phyloP scores from a whole-genome alignment of 768 basidiomycete genomes.

The Arthromyces matolae region DNA sequence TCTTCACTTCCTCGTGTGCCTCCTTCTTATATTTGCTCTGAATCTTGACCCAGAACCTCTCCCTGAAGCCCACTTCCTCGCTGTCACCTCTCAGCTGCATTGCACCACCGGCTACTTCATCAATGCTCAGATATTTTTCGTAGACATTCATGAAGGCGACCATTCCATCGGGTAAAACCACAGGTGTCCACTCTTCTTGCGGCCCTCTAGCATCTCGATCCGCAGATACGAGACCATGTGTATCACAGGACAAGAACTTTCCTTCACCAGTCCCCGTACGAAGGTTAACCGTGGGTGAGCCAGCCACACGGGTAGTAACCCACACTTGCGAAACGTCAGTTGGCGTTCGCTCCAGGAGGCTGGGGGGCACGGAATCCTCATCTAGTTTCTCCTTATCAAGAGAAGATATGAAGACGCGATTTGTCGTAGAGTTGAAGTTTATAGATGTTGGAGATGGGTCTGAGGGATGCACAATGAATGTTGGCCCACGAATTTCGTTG shows the following conservation, averaged over 20 bases:
- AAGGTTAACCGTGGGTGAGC: conserved; percentile 79
- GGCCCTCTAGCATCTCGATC: conserved; percentile 88
- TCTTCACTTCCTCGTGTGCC: conserved; percentile 74
- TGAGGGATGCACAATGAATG: conserved; percentile 80
- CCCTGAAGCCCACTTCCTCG: conserved; percentile 79
- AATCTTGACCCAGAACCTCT: conserved; percentile 86
- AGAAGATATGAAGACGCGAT: conserved; percentile 60
- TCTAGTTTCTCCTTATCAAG: conserved; percentile 59
- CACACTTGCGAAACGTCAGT: conserved; percentile 86
- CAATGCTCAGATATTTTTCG: conserved; percentile 81
- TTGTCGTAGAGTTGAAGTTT: conserved; percentile 75
- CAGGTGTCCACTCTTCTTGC: conserved; percentile 92
- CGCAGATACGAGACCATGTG: conserved; percentile 78
- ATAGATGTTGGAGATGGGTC: conserved; percentile 74
- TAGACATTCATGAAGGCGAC: conserved; percentile 86
- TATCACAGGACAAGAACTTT: conserved; percentile 87
- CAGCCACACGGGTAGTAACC: conserved; percentile 85
- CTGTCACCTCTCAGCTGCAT: conserved; percentile 79
- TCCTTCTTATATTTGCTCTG: conserved; percentile 88
- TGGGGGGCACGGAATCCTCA: conserved; percentile 38
- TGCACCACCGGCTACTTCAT: conserved; percentile 82
- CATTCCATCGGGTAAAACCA: conserved; percentile 80
- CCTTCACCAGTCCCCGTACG: conserved; percentile 85
- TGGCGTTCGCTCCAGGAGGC: conserved; percentile 64
- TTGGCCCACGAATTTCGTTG: conserved; percentile 80